A percentile compares a stretch with the other conserved stretches of the same genome.
Evolutionary conservation across 257 asterid species (phyloP).

Genomic region (Solanum virginianum): DNA sequence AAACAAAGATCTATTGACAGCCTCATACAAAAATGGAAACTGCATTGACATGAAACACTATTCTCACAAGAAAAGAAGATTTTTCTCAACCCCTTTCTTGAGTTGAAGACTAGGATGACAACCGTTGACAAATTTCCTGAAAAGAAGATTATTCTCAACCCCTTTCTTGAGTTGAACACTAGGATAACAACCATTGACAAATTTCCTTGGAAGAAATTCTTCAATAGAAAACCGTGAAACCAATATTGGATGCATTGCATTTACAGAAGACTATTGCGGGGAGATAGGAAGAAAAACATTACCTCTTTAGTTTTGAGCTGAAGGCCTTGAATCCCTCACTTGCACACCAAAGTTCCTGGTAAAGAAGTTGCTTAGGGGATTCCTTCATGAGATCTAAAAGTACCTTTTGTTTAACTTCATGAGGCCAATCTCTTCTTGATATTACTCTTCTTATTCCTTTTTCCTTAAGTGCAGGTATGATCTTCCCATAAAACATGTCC

Average conservation of each 20-base stretch:
- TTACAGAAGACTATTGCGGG: background rate
- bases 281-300: background rate
- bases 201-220: background rate
- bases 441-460: constrained; percentile 94
- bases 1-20: background rate
- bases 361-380: constrained; percentile 92
- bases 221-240: background rate
- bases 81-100: background rate
- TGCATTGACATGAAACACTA: background rate
- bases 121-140: background rate
- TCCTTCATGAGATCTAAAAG: constrained; percentile 89
- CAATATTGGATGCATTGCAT: background rate
- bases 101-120: background rate
- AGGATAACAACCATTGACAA: background rate
- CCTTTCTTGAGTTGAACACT: background rate
- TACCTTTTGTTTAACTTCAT: constrained; percentile 89
- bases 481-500: constrained; percentile 98
- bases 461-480: constrained; percentile 97
- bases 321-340: constrained; percentile 94
- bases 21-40: background rate
- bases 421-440: constrained; percentile 99
- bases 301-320: constrained; percentile 88
- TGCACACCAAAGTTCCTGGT: constrained; percentile 97
- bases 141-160: background rate
- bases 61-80: background rate